Conservation (phyloP, 2,329 filamentous ascomycete species). For the Arachnomyces sp. region DNA sequence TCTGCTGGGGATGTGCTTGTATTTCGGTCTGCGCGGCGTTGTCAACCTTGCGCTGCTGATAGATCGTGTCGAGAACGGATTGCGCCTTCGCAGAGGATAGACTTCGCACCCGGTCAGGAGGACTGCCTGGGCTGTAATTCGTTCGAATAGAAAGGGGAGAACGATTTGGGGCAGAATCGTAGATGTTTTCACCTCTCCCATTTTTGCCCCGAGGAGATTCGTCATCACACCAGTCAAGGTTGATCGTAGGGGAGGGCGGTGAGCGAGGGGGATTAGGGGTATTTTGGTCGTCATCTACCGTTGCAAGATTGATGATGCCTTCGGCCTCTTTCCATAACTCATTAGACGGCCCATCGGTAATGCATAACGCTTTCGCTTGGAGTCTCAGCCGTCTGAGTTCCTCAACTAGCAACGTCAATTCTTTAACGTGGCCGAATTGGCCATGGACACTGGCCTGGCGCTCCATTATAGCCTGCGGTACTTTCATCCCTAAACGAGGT, state of each 20-base stretch:
- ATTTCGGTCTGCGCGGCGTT: constrained; percentile 21
- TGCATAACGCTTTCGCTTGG: constrained; percentile 45
- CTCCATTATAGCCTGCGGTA: constrained; percentile 55
- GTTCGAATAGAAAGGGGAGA: constrained; percentile 20
- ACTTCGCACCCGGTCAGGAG: constrained; percentile 40
- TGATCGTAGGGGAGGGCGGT: constrained; percentile 50
- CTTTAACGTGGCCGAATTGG: constrained; percentile 56
- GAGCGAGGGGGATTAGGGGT: constrained; percentile 46
- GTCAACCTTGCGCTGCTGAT: constrained; percentile 36
- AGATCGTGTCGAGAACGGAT: constrained; percentile 53
- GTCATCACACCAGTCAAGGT: constrained; percentile 44
- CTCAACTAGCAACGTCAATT: constrained; percentile 56
- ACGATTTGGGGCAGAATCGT: constrained; percentile 25
- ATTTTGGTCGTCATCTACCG: constrained; percentile 53
- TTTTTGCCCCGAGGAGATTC: constrained; percentile 25
- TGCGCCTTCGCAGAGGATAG: constrained; percentile 52
- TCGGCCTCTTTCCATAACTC: constrained; percentile 57
- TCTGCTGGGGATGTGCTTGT: constrained; percentile 32
- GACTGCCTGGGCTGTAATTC: constrained; percentile 22
- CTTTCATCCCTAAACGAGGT: constrained; percentile 33
- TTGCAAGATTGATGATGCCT: constrained; percentile 58
- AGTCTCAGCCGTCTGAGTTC: constrained; percentile 54
- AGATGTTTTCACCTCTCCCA: constrained; percentile 17
- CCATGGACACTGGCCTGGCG: constrained; percentile 57
- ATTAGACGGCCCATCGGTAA: constrained; percentile 46